Base-by-base conservation (phyloP, 2,329 filamentous ascomycete genomes). In the Pseudocercospora vitis region DNA sequence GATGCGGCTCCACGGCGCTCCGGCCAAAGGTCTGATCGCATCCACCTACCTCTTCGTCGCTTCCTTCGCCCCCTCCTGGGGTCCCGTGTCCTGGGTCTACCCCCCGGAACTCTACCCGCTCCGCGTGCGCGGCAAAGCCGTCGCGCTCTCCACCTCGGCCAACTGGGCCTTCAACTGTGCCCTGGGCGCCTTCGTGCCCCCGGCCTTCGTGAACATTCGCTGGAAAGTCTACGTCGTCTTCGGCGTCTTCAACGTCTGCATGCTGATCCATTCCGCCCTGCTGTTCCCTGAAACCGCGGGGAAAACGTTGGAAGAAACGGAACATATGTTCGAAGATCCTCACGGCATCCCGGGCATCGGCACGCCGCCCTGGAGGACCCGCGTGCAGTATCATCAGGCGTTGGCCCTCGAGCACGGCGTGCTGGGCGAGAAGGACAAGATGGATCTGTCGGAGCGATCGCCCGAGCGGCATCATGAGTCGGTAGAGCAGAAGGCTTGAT, bases 231-330 rank as follows among this genome's bases (percentile, higher is more conserved):
- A 91, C 71, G 81, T 91, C 70, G 77, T 92, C 59, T 92, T 92
- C 65, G 88, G 80, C 9, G 78, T 83, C 12, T 89, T 90, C 75
- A 88, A 87, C 67, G 78, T 78, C 1, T 76, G 78, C 4, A 87
- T 87, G 63, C 83, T 84, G 33, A 68, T 90, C 48, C 86, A 90
- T 81, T 82, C 12, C 19, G 35, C 31, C 68, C 76, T 91, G 59
- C 70, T 78, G 12, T 83, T 82, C 61, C 86, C 85, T 0, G 81
- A 89, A 71, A 90, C 87, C 0, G 81, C 83, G 32, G 86, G 86
- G 9, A 88, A 84, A 71, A 87, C 86, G 0, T 80, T 91, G 1
- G 88, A 91, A 66, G 87, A 91, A 67, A 85, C 90, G 69, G 86
- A 88, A 60, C 81, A 82, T 11, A 84, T 91, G 59, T 91, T 91